These are phyloP conservation scores for Ogataea nakhonphanomensis DNA, from an alignment of 805 yeast species.

Conservation along the genomic window DNA sequence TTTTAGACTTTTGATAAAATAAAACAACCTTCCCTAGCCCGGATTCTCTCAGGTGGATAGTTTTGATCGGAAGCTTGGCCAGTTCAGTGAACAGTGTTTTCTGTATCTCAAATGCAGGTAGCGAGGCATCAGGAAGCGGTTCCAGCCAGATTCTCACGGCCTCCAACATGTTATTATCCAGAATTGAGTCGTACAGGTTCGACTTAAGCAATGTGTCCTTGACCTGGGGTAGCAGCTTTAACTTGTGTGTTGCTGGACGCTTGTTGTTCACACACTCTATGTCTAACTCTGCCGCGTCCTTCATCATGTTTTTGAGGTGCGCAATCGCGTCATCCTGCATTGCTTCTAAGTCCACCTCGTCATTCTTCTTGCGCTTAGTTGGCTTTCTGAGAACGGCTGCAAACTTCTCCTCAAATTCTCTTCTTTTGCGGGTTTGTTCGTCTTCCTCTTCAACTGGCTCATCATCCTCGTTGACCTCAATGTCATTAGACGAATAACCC, in stretches of 20 bases:
- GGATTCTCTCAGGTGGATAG: slow-evolving; percentile 90
- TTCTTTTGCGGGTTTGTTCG: slow-evolving; percentile 49
- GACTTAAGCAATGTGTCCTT: slow-evolving; percentile 72
- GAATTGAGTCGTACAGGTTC: slow-evolving; percentile 82
- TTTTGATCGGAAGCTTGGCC: slow-evolving; percentile 81
- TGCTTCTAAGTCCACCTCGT: slow-evolving; percentile 91
- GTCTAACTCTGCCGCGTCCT: slow-evolving; percentile 77
- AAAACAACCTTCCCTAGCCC: slow-evolving; percentile 91
- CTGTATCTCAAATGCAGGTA: slow-evolving; percentile 97
- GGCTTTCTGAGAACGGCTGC: slow-evolving; percentile 69
- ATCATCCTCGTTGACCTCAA: slow-evolving; percentile 6
- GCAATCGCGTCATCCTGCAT: slow-evolving; percentile 91
- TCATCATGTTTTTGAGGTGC: slow-evolving; percentile 82
- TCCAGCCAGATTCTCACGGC: slow-evolving; percentile 96
- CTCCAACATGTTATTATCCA: slow-evolving; percentile 90
- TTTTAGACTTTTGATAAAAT: slow-evolving; percentile 87
- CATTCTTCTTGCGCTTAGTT: slow-evolving; percentile 61
- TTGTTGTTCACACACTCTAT: slow-evolving; percentile 55
- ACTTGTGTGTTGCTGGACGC: slow-evolving; percentile 70
- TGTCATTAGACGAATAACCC: slow-evolving; percentile 4
- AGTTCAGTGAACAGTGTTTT: slow-evolving; percentile 77
- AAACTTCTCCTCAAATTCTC: slow-evolving; percentile 76
- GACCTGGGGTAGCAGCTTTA: slow-evolving; percentile 77
- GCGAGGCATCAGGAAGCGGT: slow-evolving; percentile 95
- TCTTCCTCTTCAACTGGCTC: slow-evolving; percentile 19